These are phyloP conservation scores for Didymella pinodella DNA, from an alignment of 2,329 filamentous ascomycete species.

Conservation along the genomic window DNA sequence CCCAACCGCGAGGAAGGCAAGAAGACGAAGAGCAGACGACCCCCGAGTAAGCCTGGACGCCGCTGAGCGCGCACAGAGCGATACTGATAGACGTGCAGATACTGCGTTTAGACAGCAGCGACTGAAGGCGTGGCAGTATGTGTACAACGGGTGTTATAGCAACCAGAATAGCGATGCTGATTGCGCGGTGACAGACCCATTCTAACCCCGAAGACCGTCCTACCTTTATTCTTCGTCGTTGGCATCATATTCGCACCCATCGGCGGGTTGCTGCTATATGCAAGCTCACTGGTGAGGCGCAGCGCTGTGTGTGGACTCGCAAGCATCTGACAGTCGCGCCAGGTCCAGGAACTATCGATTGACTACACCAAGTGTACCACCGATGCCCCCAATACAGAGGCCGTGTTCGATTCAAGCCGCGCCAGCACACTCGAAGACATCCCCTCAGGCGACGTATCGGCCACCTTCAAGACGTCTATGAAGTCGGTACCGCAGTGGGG, in stretches of 20 bases:
- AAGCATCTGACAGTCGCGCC: slow-evolving; percentile 25
- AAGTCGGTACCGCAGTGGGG: slow-evolving; percentile 47
- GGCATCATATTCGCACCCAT: slow-evolving; percentile 94
- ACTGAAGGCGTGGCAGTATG: slow-evolving; percentile 98
- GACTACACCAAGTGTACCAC: slow-evolving; percentile 83
- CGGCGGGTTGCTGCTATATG: slow-evolving; percentile 84
- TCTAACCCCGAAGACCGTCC: slow-evolving; percentile 89
- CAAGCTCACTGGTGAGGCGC: slow-evolving; percentile 75
- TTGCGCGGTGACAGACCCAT: slow-evolving; percentile 72
- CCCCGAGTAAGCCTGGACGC: slow-evolving; percentile 72
- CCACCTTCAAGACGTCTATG: slow-evolving; percentile 72
- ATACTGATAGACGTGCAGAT: slow-evolving; percentile 63
- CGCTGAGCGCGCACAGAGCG: slow-evolving; percentile 13
- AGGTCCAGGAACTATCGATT: slow-evolving; percentile 90
- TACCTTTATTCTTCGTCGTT: slow-evolving; percentile 89
- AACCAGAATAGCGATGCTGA: slow-evolving; percentile 46
- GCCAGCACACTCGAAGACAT: slow-evolving; percentile 58
- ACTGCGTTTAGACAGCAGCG: slow-evolving; percentile 97
- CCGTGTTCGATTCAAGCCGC: slow-evolving; percentile 25
- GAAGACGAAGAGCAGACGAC: slow-evolving; percentile 88
- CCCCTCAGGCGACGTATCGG: slow-evolving; percentile 64
- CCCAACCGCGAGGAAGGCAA: slow-evolving; percentile 52
- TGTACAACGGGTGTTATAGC: slow-evolving; percentile 32
- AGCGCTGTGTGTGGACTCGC: slow-evolving; percentile 21
- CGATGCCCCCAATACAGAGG: slow-evolving; percentile 59